phyloP scores from a whole-genome alignment of 192 early-diverging fungal species.

The Obelidium mucronatum region DNA sequence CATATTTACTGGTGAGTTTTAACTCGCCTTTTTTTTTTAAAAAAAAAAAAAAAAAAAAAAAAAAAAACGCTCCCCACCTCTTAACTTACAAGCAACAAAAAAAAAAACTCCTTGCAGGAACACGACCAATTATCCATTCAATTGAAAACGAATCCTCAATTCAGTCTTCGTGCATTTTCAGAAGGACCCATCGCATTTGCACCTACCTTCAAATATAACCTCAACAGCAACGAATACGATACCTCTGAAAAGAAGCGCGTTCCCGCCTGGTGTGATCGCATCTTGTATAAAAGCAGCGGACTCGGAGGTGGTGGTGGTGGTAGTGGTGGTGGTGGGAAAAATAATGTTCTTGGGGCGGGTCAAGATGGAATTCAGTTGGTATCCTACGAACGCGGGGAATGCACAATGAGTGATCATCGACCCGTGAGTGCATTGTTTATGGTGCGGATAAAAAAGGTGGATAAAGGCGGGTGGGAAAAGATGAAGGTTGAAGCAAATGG shows the following conservation, averaged over 20 bases:
- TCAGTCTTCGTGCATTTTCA: slow-evolving; percentile 77
- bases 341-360: neutral
- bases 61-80: neutral
- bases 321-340: neutral
- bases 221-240: slow-evolving; percentile 79
- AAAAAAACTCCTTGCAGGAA: slow-evolving; percentile 22
- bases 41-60: no score
- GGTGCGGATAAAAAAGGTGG: slow-evolving; percentile 22
- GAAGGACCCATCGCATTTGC: slow-evolving; percentile 84
- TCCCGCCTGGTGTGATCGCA: slow-evolving; percentile 97
- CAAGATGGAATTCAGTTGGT: neutral
- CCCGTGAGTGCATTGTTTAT: neutral
- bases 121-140: slow-evolving; percentile 59
- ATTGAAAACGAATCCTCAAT: slow-evolving; percentile 61
- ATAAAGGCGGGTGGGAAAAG: neutral
- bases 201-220: slow-evolving; percentile 98
- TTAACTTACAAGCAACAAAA: neutral
- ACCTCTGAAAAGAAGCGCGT: slow-evolving; percentile 91
- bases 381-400: slow-evolving; percentile 1
- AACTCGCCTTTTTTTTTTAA: neutral
- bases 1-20: no score
- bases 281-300: slow-evolving; percentile 39
- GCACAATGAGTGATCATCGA: slow-evolving; percentile 32
- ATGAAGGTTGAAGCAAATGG: slow-evolving; percentile 7
- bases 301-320: neutral